A percentile compares a stretch with the other conserved stretches of the same genome.
These are phyloP conservation scores for Epichloe glyceriae DNA, from an alignment of 2,329 filamentous ascomycete genomes.

Conservation along the genomic window DNA sequence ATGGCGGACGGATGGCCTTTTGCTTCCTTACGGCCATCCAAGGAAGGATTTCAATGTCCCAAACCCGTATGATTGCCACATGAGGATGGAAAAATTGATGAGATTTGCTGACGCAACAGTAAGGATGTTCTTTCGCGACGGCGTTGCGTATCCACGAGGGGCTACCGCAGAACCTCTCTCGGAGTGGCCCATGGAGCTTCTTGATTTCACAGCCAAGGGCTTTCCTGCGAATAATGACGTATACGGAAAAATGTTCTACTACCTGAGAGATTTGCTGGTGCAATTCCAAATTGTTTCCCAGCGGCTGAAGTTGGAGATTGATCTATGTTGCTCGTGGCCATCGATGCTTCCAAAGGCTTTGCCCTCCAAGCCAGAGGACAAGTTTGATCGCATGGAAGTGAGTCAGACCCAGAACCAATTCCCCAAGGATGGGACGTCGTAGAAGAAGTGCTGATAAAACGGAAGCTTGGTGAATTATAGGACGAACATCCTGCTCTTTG, in stretches of 20 bases:
- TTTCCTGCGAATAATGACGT: slow-evolving; percentile 12
- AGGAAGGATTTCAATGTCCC: slow-evolving; percentile 4
- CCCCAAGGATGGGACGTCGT: too few species aligned
- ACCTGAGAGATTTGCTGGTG: slow-evolving; percentile 11
- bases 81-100: neutral
- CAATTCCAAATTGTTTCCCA: slow-evolving; percentile 10
- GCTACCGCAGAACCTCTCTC: slow-evolving; percentile 12
- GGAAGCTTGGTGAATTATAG: slow-evolving; percentile 10
- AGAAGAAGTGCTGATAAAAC: neutral
- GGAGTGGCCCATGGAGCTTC: slow-evolving; percentile 17
- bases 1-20: slow-evolving; percentile 13
- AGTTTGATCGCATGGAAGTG: slow-evolving; percentile 11
- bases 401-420: neutral
- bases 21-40: slow-evolving; percentile 13
- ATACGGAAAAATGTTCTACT: slow-evolving; percentile 18
- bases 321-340: neutral
- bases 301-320: neutral
- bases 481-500: slow-evolving; percentile 6
- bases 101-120: neutral
- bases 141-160: neutral
- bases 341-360: neutral
- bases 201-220: slow-evolving; percentile 7
- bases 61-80: slow-evolving; percentile 12
- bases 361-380: neutral
- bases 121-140: slow-evolving; percentile 2